Evolutionary conservation across 2,329 filamentous ascomycete genomes (phyloP), one percentile per base, ranked within the genome.

Genomic region (Cytospora schulzeri): DNA sequence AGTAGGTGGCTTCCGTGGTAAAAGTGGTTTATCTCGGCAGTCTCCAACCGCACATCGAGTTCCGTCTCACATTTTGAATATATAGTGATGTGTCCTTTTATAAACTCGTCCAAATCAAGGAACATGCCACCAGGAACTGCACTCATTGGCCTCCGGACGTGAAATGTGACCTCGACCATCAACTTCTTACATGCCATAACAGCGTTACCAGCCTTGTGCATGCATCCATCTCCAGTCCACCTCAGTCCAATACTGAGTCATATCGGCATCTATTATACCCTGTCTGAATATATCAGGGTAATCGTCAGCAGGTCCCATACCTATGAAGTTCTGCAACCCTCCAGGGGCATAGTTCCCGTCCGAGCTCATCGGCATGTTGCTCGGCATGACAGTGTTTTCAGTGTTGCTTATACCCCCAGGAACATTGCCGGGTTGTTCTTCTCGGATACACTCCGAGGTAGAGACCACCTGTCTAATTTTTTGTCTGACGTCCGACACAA

Each of bases 181-280:
- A 12, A 33, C 6, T 11, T 12, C 11, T 12, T 12, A 33, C 31
- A 12, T 35, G 22, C 12, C 1, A 52, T 22, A 15, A 41, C 22
- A 35, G 12, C 15, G 1, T 48, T 45, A 63, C 61, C 55, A 63
- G 6, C 41, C 54, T 19, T 52, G 26, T 22, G 51, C 15, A 29
- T 55, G 24, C 51, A 61, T 50, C 33, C 51, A 50, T 12, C 48
- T 63, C 62, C 62, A 63, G 50, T 63, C 62, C 17, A 59, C 24
- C 3, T 56, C 48, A 1, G 50, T 59, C 62, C 56, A 55, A 5
- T 58, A 59, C 15, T 55, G 48, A 7, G 15, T 35, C 50, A 59
- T 48, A 19, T 59, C 56, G 4, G 28, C 33, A 9, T 58, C 50
- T 26, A 55, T 35, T 19, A 35, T 19, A 12, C 11, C 15, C 28